phyloP scores from a whole-genome alignment of 805 yeast species.

The Yarrowia osloensis region DNA sequence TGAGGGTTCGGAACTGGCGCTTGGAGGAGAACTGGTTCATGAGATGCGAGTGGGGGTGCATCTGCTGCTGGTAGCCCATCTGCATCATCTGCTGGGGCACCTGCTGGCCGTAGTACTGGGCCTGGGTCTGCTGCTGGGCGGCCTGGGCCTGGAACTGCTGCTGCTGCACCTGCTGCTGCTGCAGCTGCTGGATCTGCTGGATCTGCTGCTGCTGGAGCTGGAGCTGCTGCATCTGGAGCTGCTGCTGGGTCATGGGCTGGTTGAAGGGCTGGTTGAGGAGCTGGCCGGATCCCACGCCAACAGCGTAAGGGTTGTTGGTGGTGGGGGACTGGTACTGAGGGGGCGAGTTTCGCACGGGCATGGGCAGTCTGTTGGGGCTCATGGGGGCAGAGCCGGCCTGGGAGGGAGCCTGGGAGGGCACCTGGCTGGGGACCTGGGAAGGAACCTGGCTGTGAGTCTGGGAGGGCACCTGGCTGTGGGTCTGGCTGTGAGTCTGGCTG shows the following conservation, averaged over 20 bases:
- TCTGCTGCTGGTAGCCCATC: constrained; percentile 24
- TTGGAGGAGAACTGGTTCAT: constrained; percentile 24
- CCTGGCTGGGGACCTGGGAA: constrained; percentile 23
- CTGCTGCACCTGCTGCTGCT: constrained; percentile 30
- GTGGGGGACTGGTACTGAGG: constrained; percentile 16
- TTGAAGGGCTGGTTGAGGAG: constrained; percentile 48
- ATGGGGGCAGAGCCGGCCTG: constrained; percentile 34
- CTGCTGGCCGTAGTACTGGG: constrained; percentile 20
- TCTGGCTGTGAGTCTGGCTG: constrained; percentile 27
- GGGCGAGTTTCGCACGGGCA: constrained; percentile 11
- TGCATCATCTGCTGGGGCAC: constrained; percentile 28
- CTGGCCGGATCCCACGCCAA: constrained; percentile 43
- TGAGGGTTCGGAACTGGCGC: constrained; percentile 28
- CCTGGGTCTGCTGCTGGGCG: constrained; percentile 12
- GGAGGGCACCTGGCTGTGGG: constrained; percentile 15
- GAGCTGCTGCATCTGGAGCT: constrained; percentile 58
- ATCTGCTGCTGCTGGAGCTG: constrained; percentile 60
- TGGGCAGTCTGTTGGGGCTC: constrained; percentile 25
- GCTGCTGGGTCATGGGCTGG: constrained; percentile 58
- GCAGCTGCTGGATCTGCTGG: constrained; percentile 21
- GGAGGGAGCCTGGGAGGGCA: constrained; percentile 30
- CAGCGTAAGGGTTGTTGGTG: constrained; percentile 33
- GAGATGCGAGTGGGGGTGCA: constrained; percentile 27
- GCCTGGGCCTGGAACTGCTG: constrained; percentile 30
- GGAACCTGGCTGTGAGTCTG: constrained; percentile 35